Evolutionary conservation across 176 grass and related monocot species (phyloP).

Genomic region (Juncus effusus): DNA sequence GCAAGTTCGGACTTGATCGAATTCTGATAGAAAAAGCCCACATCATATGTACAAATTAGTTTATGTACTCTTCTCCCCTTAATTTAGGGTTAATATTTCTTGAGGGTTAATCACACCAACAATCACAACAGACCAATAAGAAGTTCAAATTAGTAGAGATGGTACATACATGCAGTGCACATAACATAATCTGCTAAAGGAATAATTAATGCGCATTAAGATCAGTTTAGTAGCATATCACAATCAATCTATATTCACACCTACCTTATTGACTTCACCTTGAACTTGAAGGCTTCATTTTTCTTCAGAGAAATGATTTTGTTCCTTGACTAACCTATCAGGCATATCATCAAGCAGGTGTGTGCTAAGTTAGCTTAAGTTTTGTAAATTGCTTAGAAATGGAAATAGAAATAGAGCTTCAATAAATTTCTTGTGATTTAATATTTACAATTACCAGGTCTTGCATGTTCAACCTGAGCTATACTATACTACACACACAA

Average conservation of each 20-base stretch:
- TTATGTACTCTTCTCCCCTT: too few relatives aligned
- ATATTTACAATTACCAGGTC: conserved; percentile 28
- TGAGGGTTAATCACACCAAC: too few relatives aligned
- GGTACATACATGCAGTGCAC: too few relatives aligned
- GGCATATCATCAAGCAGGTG: too few relatives aligned
- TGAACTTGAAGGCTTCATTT: conserved; percentile 4
- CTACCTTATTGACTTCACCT: conserved; percentile 3
- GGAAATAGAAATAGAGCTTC: too few relatives aligned
- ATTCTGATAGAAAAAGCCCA: not conserved
- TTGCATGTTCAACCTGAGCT: conserved; percentile 20
- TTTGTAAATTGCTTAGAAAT: too few relatives aligned
- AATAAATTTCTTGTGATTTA: not conserved
- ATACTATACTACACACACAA: not conserved
- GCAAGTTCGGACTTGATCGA: too few relatives aligned
- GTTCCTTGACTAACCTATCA: too few relatives aligned
- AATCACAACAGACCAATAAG: not conserved
- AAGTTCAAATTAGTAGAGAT: conserved; percentile 7
- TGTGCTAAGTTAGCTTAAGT: too few relatives aligned
- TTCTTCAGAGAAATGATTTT: not conserved
- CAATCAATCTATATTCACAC: conserved; percentile 20
- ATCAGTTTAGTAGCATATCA: conserved; percentile 5
- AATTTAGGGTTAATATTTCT: too few relatives aligned
- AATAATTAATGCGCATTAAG: not conserved
- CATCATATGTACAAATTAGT: not conserved
- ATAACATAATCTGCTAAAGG: too few relatives aligned